A percentile compares a stretch with the other conserved stretches of the same genome.
phyloP scores from a whole-genome alignment of 805 yeast genomes.

The Pichia gijzeniarum region DNA sequence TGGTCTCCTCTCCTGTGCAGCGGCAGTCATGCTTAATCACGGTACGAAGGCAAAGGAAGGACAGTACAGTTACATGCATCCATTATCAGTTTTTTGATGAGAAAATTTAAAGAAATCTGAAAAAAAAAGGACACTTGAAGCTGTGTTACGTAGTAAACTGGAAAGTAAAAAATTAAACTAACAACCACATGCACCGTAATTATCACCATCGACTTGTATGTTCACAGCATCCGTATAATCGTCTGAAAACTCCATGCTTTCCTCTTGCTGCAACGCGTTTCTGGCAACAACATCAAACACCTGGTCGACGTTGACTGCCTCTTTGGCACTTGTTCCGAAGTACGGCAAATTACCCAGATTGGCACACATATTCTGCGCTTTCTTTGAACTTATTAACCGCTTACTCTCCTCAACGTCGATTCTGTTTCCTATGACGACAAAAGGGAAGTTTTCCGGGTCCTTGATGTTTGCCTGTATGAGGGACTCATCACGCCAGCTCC shows the following conservation, averaged over 20 bases:
- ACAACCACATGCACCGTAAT: constrained; percentile 64
- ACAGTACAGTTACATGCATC: not conserved
- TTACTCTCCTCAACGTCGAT: constrained; percentile 90
- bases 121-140: too few relatives aligned
- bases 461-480: constrained; percentile 86
- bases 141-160: not conserved
- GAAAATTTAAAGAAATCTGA: too few relatives aligned
- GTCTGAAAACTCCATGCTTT: constrained; percentile 81
- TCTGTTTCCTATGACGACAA: constrained; percentile 91
- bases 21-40: constrained; percentile 9
- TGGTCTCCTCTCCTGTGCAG: constrained; percentile 9
- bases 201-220: constrained; percentile 82
- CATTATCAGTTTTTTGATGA: too few relatives aligned
- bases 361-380: constrained; percentile 37
- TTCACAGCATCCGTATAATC: constrained; percentile 96
- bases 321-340: constrained; percentile 97
- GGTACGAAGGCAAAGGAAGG: not conserved
- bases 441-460: constrained; percentile 94
- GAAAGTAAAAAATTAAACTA: not conserved
- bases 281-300: constrained; percentile 96
- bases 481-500: constrained; percentile 94
- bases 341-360: constrained; percentile 71
- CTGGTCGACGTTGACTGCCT: constrained; percentile 87
- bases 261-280: constrained; percentile 93
- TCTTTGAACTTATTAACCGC: constrained; percentile 58